A percentile compares a stretch with the other conserved stretches of the same genome.
Evolutionary conservation across 345 rosid species (phyloP).

Genomic region (Eutrema yunnanense): DNA sequence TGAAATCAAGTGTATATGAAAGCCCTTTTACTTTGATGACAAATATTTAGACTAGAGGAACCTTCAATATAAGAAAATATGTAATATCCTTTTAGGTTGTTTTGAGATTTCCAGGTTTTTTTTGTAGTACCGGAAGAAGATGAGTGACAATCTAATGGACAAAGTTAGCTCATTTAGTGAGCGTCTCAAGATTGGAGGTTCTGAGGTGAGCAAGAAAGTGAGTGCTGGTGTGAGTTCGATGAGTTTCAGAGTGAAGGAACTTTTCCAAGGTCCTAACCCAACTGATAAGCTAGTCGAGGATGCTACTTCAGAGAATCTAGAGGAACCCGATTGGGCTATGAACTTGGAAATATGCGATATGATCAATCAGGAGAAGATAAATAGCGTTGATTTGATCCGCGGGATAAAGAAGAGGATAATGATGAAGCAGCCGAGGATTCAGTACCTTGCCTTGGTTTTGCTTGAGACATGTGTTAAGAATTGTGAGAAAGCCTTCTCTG

Average conservation of each 20-base stretch:
- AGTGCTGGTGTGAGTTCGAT: slow-evolving; percentile 81
- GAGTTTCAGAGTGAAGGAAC: slow-evolving; percentile 90
- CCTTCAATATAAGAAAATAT: not conserved
- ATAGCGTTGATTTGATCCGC: slow-evolving; percentile 73
- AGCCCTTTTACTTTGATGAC: not conserved
- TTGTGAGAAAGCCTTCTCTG: slow-evolving; percentile 90
- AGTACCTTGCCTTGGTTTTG: slow-evolving; percentile 75
- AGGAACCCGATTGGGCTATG: slow-evolving; percentile 95
- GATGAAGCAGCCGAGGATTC: slow-evolving; percentile 72
- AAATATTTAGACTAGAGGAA: not conserved
- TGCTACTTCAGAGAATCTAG: slow-evolving; percentile 72
- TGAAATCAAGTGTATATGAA: not conserved
- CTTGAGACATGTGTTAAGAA: slow-evolving; percentile 91
- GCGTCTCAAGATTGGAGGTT: slow-evolving; percentile 84
- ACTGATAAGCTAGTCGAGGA: slow-evolving; percentile 83
- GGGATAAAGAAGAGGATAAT: slow-evolving; percentile 75
- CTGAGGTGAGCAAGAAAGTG: slow-evolving; percentile 69
- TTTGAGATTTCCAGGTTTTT: slow-evolving; percentile 3
- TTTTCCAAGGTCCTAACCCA: slow-evolving; percentile 86
- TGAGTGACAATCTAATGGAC: slow-evolving; percentile 86
- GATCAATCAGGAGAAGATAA: slow-evolving; percentile 78
- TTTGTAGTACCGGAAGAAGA: slow-evolving; percentile 28
- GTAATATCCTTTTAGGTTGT: not conserved
- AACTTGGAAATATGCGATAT: slow-evolving; percentile 86
- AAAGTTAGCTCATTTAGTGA: slow-evolving; percentile 84